phyloP scores from a whole-genome alignment of 768 basidiomycete genomes.

The Suillus subluteus region DNA sequence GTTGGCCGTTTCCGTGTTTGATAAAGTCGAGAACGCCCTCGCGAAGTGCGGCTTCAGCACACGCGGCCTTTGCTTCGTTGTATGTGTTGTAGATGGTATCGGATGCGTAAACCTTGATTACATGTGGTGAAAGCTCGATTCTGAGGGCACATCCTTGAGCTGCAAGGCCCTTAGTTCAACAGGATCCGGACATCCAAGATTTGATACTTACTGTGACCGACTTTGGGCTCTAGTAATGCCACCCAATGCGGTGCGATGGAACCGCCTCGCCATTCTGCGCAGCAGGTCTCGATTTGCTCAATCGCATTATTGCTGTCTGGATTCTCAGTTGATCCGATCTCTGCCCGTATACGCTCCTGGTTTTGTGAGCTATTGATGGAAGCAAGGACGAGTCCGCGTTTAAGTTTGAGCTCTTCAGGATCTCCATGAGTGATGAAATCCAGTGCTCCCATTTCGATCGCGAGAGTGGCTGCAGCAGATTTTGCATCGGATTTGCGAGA shows the following conservation, averaged over 20 bases:
- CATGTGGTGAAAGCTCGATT: constrained; percentile 54
- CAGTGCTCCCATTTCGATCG: constrained; percentile 61
- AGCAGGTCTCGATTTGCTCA: constrained; percentile 56
- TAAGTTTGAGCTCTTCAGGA: constrained; percentile 39
- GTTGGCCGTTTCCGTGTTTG: constrained; percentile 56
- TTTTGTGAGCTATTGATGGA: constrained; percentile 30
- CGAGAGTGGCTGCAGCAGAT: constrained; percentile 51
- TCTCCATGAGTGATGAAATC: constrained; percentile 58
- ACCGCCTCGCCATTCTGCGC: constrained; percentile 55
- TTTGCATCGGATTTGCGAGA: constrained; percentile 57
- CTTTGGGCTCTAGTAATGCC: constrained; percentile 48
- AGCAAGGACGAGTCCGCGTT: constrained; percentile 37
- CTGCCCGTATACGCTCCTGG: constrained; percentile 9
- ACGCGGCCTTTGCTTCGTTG: constrained; percentile 52
- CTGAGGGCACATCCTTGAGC: constrained; percentile 60
- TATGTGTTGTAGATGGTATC: constrained; percentile 45
- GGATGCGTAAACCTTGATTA: constrained; percentile 54
- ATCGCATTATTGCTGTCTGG: constrained; percentile 26
- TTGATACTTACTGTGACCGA: constrained; percentile 43
- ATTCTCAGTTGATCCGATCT: neutral
- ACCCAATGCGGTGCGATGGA: constrained; percentile 59
- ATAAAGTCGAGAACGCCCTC: constrained; percentile 65
- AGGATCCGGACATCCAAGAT: neutral
- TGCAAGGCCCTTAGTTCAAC: constrained; percentile 23
- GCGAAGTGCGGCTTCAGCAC: constrained; percentile 54